A percentile compares a stretch with the other conserved stretches of the same genome.
Conservation (phyloP, 768 basidiomycete genomes). For the Dentipellis fragilis region DNA sequence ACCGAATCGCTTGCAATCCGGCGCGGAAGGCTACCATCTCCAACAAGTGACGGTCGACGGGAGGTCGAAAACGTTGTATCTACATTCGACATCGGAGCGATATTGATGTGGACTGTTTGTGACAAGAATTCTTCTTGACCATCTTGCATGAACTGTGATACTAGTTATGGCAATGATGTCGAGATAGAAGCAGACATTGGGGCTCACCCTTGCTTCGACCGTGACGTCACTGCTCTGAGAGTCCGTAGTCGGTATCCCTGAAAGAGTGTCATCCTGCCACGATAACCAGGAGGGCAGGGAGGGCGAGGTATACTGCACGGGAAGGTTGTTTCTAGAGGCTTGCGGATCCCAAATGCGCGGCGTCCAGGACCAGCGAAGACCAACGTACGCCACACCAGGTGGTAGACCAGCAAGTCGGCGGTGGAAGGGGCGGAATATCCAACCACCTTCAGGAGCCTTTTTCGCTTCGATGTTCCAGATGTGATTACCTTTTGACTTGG, state of each 20-base stretch:
- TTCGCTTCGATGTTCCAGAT: constrained; percentile 99
- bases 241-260: constrained; percentile 70
- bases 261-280: constrained; percentile 77
- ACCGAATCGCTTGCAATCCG: constrained; percentile 32
- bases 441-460: constrained; percentile 62
- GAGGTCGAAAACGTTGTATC: constrained; percentile 32
- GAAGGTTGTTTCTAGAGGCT: constrained; percentile 68
- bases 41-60: constrained; percentile 37
- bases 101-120: constrained; percentile 59
- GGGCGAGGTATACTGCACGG: constrained; percentile 74
- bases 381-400: constrained; percentile 71
- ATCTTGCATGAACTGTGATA: constrained; percentile 54
- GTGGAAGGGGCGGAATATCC: constrained; percentile 84
- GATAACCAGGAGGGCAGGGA: constrained; percentile 76
- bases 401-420: constrained; percentile 82
- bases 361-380: constrained; percentile 79
- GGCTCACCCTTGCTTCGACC: constrained; percentile 62
- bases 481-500: constrained; percentile 98
- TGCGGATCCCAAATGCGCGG: constrained; percentile 98
- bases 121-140: constrained; percentile 61
- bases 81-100: constrained; percentile 54
- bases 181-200: not conserved
- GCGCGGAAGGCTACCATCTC: constrained; percentile 26
- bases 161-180: constrained; percentile 10
- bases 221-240: constrained; percentile 70